Conservation (phyloP, 2,329 filamentous ascomycete genomes). For the Pseudonectria foliicola region DNA sequence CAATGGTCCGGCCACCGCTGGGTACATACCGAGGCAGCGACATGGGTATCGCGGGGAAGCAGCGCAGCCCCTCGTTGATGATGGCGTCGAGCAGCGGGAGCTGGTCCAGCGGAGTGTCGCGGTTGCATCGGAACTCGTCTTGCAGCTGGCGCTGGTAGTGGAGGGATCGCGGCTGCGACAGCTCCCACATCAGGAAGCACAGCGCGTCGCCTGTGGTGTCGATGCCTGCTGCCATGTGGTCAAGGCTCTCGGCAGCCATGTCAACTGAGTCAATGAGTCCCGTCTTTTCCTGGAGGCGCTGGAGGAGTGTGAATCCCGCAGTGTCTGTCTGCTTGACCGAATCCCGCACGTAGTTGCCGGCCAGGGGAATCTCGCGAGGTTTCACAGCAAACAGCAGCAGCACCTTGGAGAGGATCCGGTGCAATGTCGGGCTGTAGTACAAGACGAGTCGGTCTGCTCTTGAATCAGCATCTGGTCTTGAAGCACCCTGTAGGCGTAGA, state of each 20-base stretch:
- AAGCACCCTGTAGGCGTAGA: too few species aligned
- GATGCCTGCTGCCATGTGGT: conserved; percentile 66
- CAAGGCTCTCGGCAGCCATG: conserved; percentile 60
- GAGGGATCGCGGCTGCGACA: conserved; percentile 52
- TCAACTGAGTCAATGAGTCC: conserved; percentile 42
- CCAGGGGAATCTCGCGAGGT: conserved; percentile 50
- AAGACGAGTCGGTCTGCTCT: conserved; percentile 49
- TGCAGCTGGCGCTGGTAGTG: conserved; percentile 45
- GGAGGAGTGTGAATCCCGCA: conserved; percentile 50
- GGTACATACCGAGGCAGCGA: conserved; percentile 56
- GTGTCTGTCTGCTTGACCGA: conserved; percentile 39
- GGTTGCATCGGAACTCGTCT: conserved; percentile 41
- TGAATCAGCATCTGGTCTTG: conserved; percentile 7
- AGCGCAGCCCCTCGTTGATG: conserved; percentile 54
- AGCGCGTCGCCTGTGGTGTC: conserved; percentile 65
- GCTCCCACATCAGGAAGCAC: conserved; percentile 65
- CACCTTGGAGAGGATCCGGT: conserved; percentile 38
- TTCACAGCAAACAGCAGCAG: conserved; percentile 43
- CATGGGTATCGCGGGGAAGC: conserved; percentile 60
- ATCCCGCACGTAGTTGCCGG: conserved; percentile 51
- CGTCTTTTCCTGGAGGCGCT: conserved; percentile 48
- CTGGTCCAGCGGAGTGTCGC: conserved; percentile 36
- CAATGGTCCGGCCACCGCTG: conserved; percentile 44
- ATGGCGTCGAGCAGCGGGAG: conserved; percentile 56
- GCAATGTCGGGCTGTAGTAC: conserved; percentile 48